A percentile compares a stretch with the other conserved stretches of the same genome.
Conservation (phyloP, 2,329 filamentous ascomycete genomes). For the Sclerotinia minor region DNA sequence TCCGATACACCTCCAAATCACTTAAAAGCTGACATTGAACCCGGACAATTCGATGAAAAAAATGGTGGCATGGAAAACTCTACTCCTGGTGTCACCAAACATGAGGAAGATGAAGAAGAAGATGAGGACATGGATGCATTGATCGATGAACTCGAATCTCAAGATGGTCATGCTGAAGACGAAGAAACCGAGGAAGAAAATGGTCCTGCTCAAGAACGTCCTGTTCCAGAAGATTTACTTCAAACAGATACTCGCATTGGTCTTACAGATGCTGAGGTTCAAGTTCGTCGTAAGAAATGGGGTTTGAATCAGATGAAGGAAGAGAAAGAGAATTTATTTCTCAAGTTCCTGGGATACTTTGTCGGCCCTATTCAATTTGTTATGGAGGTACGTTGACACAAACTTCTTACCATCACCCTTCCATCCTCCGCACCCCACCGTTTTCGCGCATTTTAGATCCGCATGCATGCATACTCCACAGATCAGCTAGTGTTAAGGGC, state of each 20-base stretch:
- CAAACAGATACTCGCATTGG: conserved; percentile 73
- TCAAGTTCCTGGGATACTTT: conserved; percentile 83
- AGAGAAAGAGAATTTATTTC: conserved; percentile 79
- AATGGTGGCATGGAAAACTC: conserved; percentile 7
- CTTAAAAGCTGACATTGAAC: conserved; percentile 64
- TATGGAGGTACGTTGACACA: conserved; percentile 69
- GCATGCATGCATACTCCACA: conserved; percentile 20
- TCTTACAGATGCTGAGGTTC: conserved; percentile 71
- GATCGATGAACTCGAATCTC: conserved; percentile 82
- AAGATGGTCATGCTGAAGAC: conserved; percentile 69
- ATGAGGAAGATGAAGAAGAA: conserved; percentile 62
- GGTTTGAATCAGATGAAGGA: conserved; percentile 90
- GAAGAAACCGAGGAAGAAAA: conserved; percentile 58
- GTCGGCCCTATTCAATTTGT: conserved; percentile 90
- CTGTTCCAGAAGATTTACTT: conserved; percentile 72
- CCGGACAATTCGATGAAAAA: conserved; percentile 67
- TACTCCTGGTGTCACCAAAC: conserved; percentile 41
- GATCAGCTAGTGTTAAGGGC: neutral
- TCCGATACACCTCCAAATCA: conserved; percentile 36
- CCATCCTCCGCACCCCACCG: conserved; percentile 13
- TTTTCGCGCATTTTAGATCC: conserved; percentile 2
- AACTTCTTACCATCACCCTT: conserved; percentile 24
- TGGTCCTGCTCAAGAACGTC: conserved; percentile 54
- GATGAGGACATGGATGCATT: conserved; percentile 84
- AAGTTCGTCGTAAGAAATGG: conserved; percentile 64